Evolutionary conservation across 768 basidiomycete genomes (phyloP).

Genomic region (Guyanaporus albipodus): DNA sequence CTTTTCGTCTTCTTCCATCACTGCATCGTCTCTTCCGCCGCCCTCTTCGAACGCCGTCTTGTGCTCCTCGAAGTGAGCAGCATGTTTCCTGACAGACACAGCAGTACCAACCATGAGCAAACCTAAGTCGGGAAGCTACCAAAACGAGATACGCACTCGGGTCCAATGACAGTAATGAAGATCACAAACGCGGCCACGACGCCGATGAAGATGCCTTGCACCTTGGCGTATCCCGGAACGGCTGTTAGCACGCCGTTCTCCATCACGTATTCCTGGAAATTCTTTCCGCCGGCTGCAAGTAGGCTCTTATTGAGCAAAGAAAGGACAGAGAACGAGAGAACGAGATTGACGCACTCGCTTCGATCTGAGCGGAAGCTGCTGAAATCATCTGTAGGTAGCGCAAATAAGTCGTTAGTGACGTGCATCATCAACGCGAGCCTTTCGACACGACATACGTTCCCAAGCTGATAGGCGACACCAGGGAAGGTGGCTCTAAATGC

Average conservation of each 20-base stretch:
- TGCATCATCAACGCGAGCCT: too few species aligned
- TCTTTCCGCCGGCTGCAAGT: constrained; percentile 54
- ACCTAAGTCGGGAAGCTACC: not conserved
- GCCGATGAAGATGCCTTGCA: constrained; percentile 87
- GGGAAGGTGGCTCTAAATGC: constrained; percentile 89
- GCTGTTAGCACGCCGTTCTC: constrained; percentile 35
- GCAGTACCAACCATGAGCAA: not conserved
- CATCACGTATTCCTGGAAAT: constrained; percentile 48
- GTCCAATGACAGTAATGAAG: constrained; percentile 72
- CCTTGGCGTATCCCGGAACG: constrained; percentile 67
- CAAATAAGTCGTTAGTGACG: not conserved
- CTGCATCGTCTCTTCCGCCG: constrained; percentile 48
- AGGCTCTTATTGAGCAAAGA: not conserved
- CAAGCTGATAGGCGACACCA: constrained; percentile 81
- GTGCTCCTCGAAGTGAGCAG: constrained; percentile 79
- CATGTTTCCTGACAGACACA: constrained; percentile 52
- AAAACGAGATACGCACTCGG: constrained; percentile 52
- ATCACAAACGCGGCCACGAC: constrained; percentile 75
- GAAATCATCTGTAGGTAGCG: constrained; percentile 54
- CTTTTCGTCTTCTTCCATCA: constrained; percentile 25
- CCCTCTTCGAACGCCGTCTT: constrained; percentile 79
- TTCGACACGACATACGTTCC: constrained; percentile 43
- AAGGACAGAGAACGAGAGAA: not conserved
- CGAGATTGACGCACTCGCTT: constrained; percentile 65
- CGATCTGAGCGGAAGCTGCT: constrained; percentile 74